Evolutionary conservation across 2,329 filamentous ascomycete species (phyloP), one percentile per base, ranked within the genome.

Genomic region (Delphinella strobiligena): DNA sequence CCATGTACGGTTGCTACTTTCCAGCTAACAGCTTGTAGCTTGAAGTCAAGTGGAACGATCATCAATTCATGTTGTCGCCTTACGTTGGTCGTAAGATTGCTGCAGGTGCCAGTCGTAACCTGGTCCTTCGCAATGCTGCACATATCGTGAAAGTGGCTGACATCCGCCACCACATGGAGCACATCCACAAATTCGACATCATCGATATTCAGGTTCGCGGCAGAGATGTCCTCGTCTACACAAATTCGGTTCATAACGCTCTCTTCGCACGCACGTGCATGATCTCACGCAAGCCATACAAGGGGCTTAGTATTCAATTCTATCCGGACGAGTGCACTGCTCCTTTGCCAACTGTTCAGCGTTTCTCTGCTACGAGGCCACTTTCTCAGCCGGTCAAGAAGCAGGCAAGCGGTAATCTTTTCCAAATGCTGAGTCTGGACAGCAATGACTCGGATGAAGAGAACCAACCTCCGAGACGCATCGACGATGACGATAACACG

Each of bases 101-200:
- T 30, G 64, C 59, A 35, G 82, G 83, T 11, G 81, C 81, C 11
- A 82, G 76, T 31, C 76, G 85, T 44, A 91, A 89, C 50, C 58
- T 93, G 29, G 62, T 88, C 15, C 71, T 93, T 31, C 72, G 72
- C 42, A 69, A 71, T 8, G 74, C 72, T 14, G 36, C 22, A 4
- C 9, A 11, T 15, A 11, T 19, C 12, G 45, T 49, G 4, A 43
- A 41, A 11, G 78, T 78, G 47, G 61, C 72, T 5, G 60, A 62
- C 12, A 75, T 93, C 46, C 75, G 80, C 9, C 70, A 78, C 4
- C 82, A 93, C 50, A 68, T 91, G 29, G 80, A 87, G 17, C 85
- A 93, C 54, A 89, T 93, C 44, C 78, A 89, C 62, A 83, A 84
- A 45, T 68, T 93, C 1, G 65, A 80, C 16, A 72, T 93, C 9